Evolutionary conservation across 805 yeast species (phyloP), one percentile per base, ranked within the genome.

Genomic region (Starmerella cellae): DNA sequence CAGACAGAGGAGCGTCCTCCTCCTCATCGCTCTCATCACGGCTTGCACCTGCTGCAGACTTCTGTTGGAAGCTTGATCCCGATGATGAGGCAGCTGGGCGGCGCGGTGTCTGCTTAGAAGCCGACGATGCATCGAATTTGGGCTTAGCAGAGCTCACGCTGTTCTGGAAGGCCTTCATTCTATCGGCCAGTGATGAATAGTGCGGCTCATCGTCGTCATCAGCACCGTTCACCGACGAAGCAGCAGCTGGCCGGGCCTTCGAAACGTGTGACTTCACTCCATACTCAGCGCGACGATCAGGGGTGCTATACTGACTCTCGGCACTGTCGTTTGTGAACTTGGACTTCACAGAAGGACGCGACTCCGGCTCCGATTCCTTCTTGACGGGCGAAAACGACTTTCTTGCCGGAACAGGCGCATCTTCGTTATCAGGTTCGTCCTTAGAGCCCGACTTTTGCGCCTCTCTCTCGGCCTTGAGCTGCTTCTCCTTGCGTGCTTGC

Each of bases 401-500:
- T 4, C 16, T 6, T 24, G 22, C 39, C 6, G 33, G 21, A n/a
- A 13, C 38, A 10, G n/a, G 31, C n/a, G 42, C 36, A n/a, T 36
- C 8, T 8, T 6, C 31, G 20, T 30, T 18, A 6, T 4, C 31
- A 4, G 6, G 11, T 8, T 6, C 17, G n/a, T 6, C 36, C 19
- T 13, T 20, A 5, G 22, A 31, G 8, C 33, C 13, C 11, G 36
- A 39, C 28, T 6, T 22, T 2, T 35, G 6, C 17, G 18, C 39
- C 17, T 19, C 20, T 9, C 44, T 30, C 27, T 20, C 28, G 21
- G 50, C 38, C 43, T 48, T 47, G 19, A 47, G 37, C 42, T 50
- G 47, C 44, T 51, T 51, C 41, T 42, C 56, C 47, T 38, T 51
- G 30, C 47, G 48, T 18, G 64, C 66, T 34, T 58, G 55, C 16